These are phyloP conservation scores for Globisporangium sylvaticum DNA, from an alignment of 352 stramenopile species.

Conservation along the genomic window DNA sequence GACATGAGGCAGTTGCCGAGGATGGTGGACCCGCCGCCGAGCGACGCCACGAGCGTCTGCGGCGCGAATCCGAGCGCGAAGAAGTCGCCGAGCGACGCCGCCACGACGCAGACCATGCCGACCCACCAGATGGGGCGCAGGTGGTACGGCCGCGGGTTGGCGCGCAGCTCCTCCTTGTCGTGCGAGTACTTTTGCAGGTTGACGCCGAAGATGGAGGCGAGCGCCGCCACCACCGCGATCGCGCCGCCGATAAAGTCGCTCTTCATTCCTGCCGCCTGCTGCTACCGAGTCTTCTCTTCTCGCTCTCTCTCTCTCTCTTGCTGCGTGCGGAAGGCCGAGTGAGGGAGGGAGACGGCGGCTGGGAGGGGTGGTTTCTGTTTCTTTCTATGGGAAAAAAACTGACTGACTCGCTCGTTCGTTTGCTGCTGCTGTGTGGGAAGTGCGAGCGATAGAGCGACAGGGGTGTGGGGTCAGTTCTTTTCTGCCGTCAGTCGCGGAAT, in stretches of 20 bases:
- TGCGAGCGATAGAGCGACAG: not conserved
- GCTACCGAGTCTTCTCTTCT: not conserved
- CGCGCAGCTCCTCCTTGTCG: conserved; percentile 74
- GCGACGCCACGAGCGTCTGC: conserved; percentile 81
- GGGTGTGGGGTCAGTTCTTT: not conserved
- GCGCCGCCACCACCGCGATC: conserved; percentile 68
- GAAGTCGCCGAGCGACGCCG: conserved; percentile 82
- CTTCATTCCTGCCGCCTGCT: conserved; percentile 40
- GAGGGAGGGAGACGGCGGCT: not conserved
- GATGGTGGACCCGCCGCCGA: conserved; percentile 80
- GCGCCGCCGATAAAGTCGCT: conserved; percentile 72
- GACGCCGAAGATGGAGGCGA: conserved; percentile 88
- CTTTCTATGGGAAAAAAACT: not conserved
- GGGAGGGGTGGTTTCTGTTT: not conserved
- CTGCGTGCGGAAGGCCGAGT: not conserved
- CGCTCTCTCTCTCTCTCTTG: not conserved
- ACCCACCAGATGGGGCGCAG: conserved; percentile 86
- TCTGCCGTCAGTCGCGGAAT: not conserved
- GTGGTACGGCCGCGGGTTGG: conserved; percentile 72
- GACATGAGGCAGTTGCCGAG: conserved; percentile 82
- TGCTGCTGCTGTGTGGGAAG: not conserved
- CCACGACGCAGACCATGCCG: conserved; percentile 83
- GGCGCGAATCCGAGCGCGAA: conserved; percentile 82
- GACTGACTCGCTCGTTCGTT: conserved; percentile 5
- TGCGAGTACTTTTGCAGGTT: conserved; percentile 91